These are phyloP conservation scores for maize (Zea mays) DNA, from an alignment of 176 grass and related monocot genomes.

Conservation along the genomic window DNA sequence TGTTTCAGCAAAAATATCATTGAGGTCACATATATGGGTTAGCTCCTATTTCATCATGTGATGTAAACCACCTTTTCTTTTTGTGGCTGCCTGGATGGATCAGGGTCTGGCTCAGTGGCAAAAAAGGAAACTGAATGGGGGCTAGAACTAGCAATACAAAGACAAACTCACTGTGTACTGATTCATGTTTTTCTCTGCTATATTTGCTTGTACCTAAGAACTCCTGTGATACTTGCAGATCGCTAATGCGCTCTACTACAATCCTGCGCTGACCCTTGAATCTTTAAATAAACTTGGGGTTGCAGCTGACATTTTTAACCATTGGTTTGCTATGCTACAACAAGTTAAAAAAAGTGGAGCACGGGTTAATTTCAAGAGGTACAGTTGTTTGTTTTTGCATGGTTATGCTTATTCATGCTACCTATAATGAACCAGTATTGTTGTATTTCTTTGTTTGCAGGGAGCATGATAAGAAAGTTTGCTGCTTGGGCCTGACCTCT, in stretches of 20 bases:
- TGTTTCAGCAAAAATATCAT: not conserved
- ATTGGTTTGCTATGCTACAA: conserved; percentile 88
- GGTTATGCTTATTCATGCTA: not conserved
- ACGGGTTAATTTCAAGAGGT: conserved; percentile 77
- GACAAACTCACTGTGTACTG: not conserved
- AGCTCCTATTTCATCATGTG: not conserved
- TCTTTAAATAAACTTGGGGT: conserved; percentile 71
- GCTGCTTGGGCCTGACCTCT: conserved; percentile 75
- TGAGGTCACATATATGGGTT: not conserved
- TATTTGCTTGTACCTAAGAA: conserved; percentile 22
- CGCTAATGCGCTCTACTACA: conserved; percentile 83
- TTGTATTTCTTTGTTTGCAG: conserved; percentile 55
- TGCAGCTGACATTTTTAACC: conserved; percentile 67
- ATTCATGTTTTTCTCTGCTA: conserved; percentile 21
- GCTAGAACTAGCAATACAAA: not conserved
- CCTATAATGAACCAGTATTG: not conserved
- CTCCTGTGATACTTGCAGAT: conserved; percentile 54
- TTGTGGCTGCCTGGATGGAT: not conserved
- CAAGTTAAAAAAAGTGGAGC: conserved; percentile 72
- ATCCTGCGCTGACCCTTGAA: conserved; percentile 67
- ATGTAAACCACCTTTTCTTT: not conserved
- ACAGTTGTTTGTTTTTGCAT: conserved; percentile 29
- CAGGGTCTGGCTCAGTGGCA: not conserved
- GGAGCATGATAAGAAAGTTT: conserved; percentile 87
- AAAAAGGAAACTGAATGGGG: not conserved